A percentile compares a stretch with the other conserved stretches of the same genome.
Evolutionary conservation across 768 basidiomycete genomes (phyloP).

Genomic region (Amanita molliuscula): DNA sequence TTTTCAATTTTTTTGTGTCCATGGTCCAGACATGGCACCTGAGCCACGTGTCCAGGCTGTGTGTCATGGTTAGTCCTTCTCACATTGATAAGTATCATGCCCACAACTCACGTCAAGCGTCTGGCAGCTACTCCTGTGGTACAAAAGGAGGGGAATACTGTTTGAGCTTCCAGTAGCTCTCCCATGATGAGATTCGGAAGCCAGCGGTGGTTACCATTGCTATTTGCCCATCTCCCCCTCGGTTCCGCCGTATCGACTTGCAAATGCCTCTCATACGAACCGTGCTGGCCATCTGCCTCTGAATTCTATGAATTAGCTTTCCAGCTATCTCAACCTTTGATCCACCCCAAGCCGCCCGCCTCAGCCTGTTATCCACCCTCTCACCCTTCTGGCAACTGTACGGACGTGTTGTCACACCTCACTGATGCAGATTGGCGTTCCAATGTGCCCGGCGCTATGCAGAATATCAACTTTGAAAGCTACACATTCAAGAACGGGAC

Average conservation of each 20-base stretch:
- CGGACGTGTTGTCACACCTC: slow-evolving; percentile 17
- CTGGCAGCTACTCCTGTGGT: slow-evolving; percentile 28
- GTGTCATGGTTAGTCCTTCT: no score
- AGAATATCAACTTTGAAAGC: slow-evolving; percentile 20
- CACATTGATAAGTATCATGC: no score
- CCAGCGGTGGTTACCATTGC: background rate
- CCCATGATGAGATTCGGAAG: no score
- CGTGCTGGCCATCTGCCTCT: slow-evolving; percentile 30
- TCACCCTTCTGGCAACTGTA: slow-evolving; percentile 27
- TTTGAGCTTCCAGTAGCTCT: no score
- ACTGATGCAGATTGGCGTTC: slow-evolving; percentile 29
- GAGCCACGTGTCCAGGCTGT: no score
- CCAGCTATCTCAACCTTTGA: slow-evolving; percentile 32
- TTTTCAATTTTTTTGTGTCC: no score
- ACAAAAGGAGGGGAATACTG: slow-evolving; percentile 28
- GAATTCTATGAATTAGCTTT: slow-evolving; percentile 22
- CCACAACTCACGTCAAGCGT: no score
- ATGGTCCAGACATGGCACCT: no score
- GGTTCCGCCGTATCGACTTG: slow-evolving; percentile 10
- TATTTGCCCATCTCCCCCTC: background rate
- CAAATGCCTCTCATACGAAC: slow-evolving; percentile 27
- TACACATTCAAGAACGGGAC: slow-evolving; percentile 31
- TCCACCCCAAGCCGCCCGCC: slow-evolving; percentile 29
- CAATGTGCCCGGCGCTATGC: slow-evolving; percentile 28
- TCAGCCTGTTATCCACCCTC: slow-evolving; percentile 29